Conservation (phyloP, 2,329 filamentous ascomycete genomes). For the Diaporthe sp. region DNA sequence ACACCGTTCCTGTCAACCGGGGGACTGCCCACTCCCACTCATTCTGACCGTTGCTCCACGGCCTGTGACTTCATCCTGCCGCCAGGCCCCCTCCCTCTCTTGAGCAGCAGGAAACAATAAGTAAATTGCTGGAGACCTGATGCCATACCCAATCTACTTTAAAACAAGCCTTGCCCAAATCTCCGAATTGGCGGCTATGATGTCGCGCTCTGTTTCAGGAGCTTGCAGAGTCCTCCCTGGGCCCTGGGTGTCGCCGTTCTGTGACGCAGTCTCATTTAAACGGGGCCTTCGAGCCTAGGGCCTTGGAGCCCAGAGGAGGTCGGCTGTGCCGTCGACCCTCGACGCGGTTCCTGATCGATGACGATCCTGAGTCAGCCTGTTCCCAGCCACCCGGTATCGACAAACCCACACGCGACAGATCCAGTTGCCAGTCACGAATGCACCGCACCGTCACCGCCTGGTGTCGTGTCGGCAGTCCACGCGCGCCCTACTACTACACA, state of each 20-base stretch:
- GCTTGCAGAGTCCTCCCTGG: slow-evolving; percentile 16
- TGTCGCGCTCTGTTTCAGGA: slow-evolving; percentile 22
- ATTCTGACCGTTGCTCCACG: slow-evolving; percentile 3
- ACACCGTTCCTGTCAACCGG: slow-evolving; percentile 20
- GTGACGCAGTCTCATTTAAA: slow-evolving; percentile 24
- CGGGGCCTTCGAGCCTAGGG: slow-evolving; percentile 14
- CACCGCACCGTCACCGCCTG: slow-evolving; percentile 33
- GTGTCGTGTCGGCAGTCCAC: slow-evolving; percentile 28
- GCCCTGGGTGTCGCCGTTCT: slow-evolving; percentile 21
- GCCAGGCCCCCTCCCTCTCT: not conserved
- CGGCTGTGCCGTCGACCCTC: slow-evolving; percentile 15
- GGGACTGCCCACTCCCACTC: slow-evolving; percentile 17
- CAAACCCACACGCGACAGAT: slow-evolving; percentile 25
- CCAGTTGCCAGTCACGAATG: not conserved
- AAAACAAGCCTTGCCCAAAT: slow-evolving; percentile 8
- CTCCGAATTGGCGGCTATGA: slow-evolving; percentile 5
- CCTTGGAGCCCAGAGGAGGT: not conserved
- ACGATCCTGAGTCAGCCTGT: slow-evolving; percentile 23
- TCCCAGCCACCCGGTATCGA: slow-evolving; percentile 32
- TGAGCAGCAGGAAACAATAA: not conserved
- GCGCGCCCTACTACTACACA: not conserved
- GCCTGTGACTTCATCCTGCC: slow-evolving; percentile 28
- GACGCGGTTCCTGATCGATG: slow-evolving; percentile 17
- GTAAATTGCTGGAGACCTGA: not conserved
- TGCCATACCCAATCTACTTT: slow-evolving; percentile 1